Evolutionary conservation across 495 filamentous ascomycete genomes (phyloP), one percentile per base, ranked within the genome.

Genomic region (Acidiella bohemica): DNA sequence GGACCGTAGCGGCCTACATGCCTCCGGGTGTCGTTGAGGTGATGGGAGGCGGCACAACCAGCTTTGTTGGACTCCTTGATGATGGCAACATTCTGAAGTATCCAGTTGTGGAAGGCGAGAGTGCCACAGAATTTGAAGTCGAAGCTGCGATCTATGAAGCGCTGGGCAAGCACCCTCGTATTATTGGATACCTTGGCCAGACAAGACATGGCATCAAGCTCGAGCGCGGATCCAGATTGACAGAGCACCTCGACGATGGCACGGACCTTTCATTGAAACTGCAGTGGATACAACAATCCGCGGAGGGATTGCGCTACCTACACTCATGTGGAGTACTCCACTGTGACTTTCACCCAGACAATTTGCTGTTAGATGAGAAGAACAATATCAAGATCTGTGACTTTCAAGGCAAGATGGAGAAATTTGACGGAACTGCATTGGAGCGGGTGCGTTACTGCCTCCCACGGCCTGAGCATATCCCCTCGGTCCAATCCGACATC

Each of bases 331-430:
- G 28, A 30, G 28, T 30, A 14, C n/a, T 30, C n/a, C 28, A 30
- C 28, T 30, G 28, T 11, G 28, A 30, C 28, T 14, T 30, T 14
- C 28, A 30, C 4, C 28, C 28, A 14, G 28, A 30, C 28, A 30
- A 30, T 4, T 3, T 41, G 3, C 36, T 46, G 20, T 36, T 41
- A 12, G 35, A 46, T 24, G 26, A 32, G 5, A 13, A 32, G n/a
- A 23, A 41, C 9, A 24, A 46, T 28, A 46, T 46, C 36, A 40
- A 41, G 21, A 17, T 46, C 4, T 46, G 36, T 36, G 42, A 40
- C 27, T 41, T 46, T 20, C 27, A 40, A 25, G 42, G 42, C 3
- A 41, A 12, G 10, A 17, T 42, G 16, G 28, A 14, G 12, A 14
- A 11, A 4, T 20, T 40, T 14, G 40, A 42, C 13, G 40, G 40